Conservation (phyloP, 1,284 basidiomycete species). For the Ustilago bromivora region DNA sequence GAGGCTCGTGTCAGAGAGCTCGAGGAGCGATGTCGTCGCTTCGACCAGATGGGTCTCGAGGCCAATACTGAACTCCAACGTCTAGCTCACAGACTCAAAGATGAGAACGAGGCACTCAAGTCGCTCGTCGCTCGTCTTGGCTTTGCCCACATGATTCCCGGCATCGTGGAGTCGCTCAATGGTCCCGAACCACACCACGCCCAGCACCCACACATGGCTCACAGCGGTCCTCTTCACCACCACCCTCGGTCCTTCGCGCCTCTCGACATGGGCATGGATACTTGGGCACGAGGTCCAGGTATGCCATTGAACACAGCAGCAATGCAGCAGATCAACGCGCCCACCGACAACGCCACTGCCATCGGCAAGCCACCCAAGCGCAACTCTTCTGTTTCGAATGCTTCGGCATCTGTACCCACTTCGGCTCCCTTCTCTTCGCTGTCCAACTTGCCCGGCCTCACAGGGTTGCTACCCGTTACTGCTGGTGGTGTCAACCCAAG, state of each 20-base stretch:
- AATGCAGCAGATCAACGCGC: constrained; percentile 14
- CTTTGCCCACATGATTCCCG: constrained; percentile 56
- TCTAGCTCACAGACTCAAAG: constrained; percentile 57
- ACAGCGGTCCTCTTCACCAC: constrained; percentile 24
- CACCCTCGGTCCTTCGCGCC: constrained; percentile 37
- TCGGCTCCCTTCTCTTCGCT: constrained; percentile 32
- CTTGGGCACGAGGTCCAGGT: constrained; percentile 34
- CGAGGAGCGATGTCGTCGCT: constrained; percentile 63
- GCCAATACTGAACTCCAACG: constrained; percentile 63
- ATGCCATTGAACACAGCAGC: constrained; percentile 18
- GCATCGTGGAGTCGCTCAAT: constrained; percentile 49
- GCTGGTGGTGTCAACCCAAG: constrained; percentile 42
- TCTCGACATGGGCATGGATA: constrained; percentile 45
- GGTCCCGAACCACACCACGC: constrained; percentile 33
- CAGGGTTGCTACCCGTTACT: constrained; percentile 32
- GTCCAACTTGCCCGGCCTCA: constrained; percentile 23
- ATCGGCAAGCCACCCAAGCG: constrained; percentile 24
- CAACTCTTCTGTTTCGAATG: neutral
- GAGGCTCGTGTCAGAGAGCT: constrained; percentile 63
- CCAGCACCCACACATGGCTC: constrained; percentile 25
- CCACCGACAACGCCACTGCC: neutral
- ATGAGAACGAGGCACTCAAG: constrained; percentile 65
- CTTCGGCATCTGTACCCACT: neutral
- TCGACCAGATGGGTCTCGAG: constrained; percentile 65
- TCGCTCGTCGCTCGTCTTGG: constrained; percentile 60